These are phyloP conservation scores for Geotrichum armillariae DNA, from an alignment of 1,139 yeast genomes.

Conservation along the genomic window DNA sequence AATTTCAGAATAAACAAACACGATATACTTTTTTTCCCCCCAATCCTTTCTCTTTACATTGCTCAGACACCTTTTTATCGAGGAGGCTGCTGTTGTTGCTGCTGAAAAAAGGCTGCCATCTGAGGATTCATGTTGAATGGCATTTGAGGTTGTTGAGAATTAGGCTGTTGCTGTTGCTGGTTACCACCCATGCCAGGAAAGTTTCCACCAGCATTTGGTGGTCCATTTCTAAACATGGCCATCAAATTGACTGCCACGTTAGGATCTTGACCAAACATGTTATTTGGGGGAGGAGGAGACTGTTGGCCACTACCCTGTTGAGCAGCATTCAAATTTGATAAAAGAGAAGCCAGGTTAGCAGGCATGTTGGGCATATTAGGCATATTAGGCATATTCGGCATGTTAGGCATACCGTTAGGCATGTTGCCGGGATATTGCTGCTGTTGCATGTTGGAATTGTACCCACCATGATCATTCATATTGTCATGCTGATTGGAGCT, in stretches of 20 bases:
- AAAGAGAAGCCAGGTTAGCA: conserved; percentile 16
- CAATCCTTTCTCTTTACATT: neutral
- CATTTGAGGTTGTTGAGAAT: neutral
- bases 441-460: conserved; percentile 20
- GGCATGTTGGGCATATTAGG: conserved; percentile 14
- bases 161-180: too few species aligned
- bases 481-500: conserved; percentile 1
- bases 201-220: neutral
- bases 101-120: conserved; percentile 9
- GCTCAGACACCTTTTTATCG: neutral
- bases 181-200: neutral
- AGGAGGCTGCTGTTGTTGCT: conserved; percentile 7
- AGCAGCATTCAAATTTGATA: conserved; percentile 17
- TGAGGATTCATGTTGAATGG: conserved; percentile 8
- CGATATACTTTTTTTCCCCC: too few species aligned
- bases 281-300: conserved; percentile 1
- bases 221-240: conserved; percentile 17
- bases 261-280: conserved; percentile 20
- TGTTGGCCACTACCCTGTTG: conserved; percentile 10
- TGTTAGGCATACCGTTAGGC: conserved; percentile 9
- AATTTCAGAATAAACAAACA: too few species aligned
- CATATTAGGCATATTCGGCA: conserved; percentile 5
- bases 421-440: conserved; percentile 13
- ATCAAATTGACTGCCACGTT: conserved; percentile 21
- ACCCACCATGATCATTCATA: conserved; percentile 12